These are phyloP conservation scores for Tylopilus subfusipes DNA, from an alignment of 768 basidiomycete genomes.

Conservation along the genomic window DNA sequence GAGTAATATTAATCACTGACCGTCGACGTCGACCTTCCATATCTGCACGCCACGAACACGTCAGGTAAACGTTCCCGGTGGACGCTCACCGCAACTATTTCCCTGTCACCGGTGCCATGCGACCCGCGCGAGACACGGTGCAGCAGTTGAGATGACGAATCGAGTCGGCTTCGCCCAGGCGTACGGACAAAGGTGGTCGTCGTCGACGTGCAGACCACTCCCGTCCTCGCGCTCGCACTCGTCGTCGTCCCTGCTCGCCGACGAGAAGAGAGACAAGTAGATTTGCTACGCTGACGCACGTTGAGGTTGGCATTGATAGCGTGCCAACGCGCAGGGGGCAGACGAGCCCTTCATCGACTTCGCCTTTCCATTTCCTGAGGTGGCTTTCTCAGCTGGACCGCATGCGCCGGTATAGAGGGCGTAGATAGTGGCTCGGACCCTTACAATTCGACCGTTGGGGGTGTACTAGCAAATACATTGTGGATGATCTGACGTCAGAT, in stretches of 20 bases:
- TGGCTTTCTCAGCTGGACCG: conserved; percentile 85
- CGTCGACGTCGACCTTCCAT: too few species aligned
- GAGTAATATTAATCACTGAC: too few species aligned
- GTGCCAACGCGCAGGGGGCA: conserved; percentile 46
- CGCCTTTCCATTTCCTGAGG: conserved; percentile 58
- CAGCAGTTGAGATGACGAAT: conserved; percentile 80
- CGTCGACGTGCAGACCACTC: conserved; percentile 41
- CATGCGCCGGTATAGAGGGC: conserved; percentile 82
- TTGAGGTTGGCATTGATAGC: conserved; percentile 4
- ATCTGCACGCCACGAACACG: too few species aligned
- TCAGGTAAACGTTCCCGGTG: too few species aligned
- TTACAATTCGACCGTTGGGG: too few species aligned
- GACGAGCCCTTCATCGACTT: conserved; percentile 58
- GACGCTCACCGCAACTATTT: too few species aligned
- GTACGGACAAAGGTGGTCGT: conserved; percentile 67
- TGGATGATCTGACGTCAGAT: too few species aligned
- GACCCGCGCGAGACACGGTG: too few species aligned
- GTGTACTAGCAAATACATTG: too few species aligned
- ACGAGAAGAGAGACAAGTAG: conserved; percentile 9
- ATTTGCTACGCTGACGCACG: conserved; percentile 27
- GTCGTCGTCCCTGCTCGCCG: neutral
- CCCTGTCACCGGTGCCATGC: too few species aligned
- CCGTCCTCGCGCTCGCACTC: conserved; percentile 11
- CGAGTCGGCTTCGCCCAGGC: conserved; percentile 75
- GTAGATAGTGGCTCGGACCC: conserved; percentile 81